phyloP scores from a whole-genome alignment of 139 green algal species.

The Pycnococcus provasolii region DNA sequence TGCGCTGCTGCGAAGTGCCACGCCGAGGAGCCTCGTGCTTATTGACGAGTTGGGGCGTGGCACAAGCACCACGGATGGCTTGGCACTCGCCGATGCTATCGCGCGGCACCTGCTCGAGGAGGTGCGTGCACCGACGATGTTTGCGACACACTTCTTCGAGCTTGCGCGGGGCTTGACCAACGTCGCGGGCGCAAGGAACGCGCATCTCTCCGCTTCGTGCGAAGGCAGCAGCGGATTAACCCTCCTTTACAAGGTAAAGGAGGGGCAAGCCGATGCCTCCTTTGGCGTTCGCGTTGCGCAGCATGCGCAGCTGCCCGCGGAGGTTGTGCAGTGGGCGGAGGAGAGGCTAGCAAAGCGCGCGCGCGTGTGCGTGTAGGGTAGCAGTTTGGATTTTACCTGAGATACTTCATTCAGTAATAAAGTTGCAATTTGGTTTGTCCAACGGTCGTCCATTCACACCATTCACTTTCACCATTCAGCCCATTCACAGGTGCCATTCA shows the following conservation, averaged over 20 bases:
- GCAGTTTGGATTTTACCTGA: too few species aligned
- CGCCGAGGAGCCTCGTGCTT: conserved; percentile 68
- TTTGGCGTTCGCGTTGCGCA: conserved; percentile 92
- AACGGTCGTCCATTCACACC: too few species aligned
- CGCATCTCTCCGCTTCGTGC: conserved; percentile 61
- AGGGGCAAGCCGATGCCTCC: conserved; percentile 78
- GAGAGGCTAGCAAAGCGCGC: conserved; percentile 10
- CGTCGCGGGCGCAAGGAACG: conserved; percentile 28
- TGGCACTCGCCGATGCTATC: conserved; percentile 94
- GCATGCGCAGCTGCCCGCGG: conserved; percentile 71
- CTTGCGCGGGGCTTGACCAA: conserved; percentile 33
- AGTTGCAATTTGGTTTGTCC: too few species aligned
- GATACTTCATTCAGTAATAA: too few species aligned
- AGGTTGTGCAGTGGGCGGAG: conserved; percentile 63
- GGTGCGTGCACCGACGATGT: conserved; percentile 63
- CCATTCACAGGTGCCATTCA: too few species aligned
- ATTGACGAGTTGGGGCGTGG: conserved; percentile 93
- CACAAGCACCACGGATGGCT: conserved; percentile 91
- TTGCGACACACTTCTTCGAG: conserved; percentile 98
- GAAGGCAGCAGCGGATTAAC: conserved; percentile 55
- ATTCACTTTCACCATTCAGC: too few species aligned
- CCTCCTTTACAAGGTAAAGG: conserved; percentile 80
- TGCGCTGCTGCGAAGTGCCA: conserved; percentile 43
- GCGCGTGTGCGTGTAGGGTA: too few species aligned
- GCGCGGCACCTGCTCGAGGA: conserved; percentile 74